Base-by-base conservation (phyloP, 331 rosid genomes). In the Erythrophleum ivorense region DNA sequence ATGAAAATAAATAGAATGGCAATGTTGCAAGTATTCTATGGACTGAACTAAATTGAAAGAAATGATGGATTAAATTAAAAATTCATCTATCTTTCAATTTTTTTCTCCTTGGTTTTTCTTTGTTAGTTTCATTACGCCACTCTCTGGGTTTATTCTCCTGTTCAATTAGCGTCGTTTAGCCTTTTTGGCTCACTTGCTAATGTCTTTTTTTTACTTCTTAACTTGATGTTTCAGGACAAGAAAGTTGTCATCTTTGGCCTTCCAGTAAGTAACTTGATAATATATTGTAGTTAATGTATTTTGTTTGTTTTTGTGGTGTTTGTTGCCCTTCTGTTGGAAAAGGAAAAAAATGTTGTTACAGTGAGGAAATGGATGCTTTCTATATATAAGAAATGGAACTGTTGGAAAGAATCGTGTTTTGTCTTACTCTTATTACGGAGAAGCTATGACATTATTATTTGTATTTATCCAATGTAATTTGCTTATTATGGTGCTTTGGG, bases 231-330 rank as follows among this genome's bases (percentile, higher is more conserved):
- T 55, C 94, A 95, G 98, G 97, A 78, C 75, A 95, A 91, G 87
- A 95, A 88, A 82, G 91, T 95, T 69, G 94, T 95, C 82, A 89
- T 95, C 86, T 95, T 95, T 77, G 98, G 99, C 6, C 99, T 95
- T 67, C 99, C 99, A 4, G 99, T 95, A 89, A 93, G 97, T 89
- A 5, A 43, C 5, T 72, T 57, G 11, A 10, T 18, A 55, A 49
- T 81, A 31, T 83, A 7, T 50, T 36, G 2, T 16, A 14, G 36
- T 60, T 3, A 12, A 10, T 55, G 68, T 71, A 9, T 73, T 45
- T 53, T 40, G 15, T 33, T 18, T 75, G 38, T 5, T 9, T 7
- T 2, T 63, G 67, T 43, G 78, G 67, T 75, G 21, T 53, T 80
- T 74, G 33, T 38, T 9, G 18, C 16, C 15, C 15, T 38, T 65